phyloP scores from a whole-genome alignment of 768 basidiomycete genomes.

The Calocybe gangraenosa region DNA sequence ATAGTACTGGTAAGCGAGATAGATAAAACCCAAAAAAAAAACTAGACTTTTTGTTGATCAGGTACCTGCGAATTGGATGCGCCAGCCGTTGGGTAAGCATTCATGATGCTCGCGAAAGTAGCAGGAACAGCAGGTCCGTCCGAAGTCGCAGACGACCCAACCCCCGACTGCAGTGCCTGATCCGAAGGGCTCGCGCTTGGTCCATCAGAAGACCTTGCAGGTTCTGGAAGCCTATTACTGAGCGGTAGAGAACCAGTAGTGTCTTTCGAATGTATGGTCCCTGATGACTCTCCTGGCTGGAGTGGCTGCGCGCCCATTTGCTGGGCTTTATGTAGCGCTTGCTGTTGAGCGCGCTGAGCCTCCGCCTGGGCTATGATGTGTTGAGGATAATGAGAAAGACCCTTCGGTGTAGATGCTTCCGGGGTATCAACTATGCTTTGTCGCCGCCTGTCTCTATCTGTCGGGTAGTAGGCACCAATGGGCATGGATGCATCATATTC shows the following conservation, averaged over 20 bases:
- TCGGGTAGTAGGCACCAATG: conserved; percentile 43
- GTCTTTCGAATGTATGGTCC: conserved; percentile 3
- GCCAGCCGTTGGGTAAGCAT: conserved; percentile 48
- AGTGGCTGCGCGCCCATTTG: conserved; percentile 17
- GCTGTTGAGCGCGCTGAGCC: conserved; percentile 27
- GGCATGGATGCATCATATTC: conserved; percentile 54
- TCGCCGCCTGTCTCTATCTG: conserved; percentile 29
- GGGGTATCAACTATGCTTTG: conserved; percentile 23
- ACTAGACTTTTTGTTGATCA: conserved; percentile 6
- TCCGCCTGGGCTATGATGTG: conserved; percentile 42
- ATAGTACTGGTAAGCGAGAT: too few relatives aligned
- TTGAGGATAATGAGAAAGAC: conserved; percentile 44
- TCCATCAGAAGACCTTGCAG: not conserved
- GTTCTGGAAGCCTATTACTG: not conserved
- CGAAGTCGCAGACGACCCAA: conserved; percentile 11
- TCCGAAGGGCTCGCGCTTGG: not conserved
- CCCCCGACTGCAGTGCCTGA: not conserved
- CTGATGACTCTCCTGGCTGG: conserved; percentile 7
- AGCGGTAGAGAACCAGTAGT: too few relatives aligned
- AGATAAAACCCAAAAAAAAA: not conserved
- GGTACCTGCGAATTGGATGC: conserved; percentile 8
- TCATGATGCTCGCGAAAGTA: conserved; percentile 68
- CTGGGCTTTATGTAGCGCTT: conserved; percentile 20
- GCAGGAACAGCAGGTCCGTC: conserved; percentile 36
- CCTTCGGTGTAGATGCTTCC: conserved; percentile 26